A percentile compares a stretch with the other conserved stretches of the same genome.
phyloP scores from a whole-genome alignment of 2,329 filamentous ascomycete species.

The Scedosporium dehoogii region DNA sequence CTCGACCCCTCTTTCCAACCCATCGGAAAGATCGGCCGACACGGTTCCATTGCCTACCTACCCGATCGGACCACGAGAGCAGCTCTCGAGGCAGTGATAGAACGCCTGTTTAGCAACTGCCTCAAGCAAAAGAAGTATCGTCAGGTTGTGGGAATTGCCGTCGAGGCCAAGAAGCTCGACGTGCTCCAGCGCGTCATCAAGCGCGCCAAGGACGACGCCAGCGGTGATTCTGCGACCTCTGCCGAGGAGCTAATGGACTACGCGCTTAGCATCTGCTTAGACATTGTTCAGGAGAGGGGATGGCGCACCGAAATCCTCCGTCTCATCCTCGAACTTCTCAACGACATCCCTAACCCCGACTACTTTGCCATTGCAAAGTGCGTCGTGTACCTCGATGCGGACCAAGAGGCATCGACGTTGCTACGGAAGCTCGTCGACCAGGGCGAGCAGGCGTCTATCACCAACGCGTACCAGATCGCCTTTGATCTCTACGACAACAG shows the following conservation, averaged over 20 bases:
- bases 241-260: constrained; percentile 96
- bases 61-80: constrained; percentile 62
- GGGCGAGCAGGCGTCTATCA: constrained; percentile 66
- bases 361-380: constrained; percentile 98
- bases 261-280: constrained; percentile 91
- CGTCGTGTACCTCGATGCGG: constrained; percentile 88
- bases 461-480: constrained; percentile 91
- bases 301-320: constrained; percentile 77
- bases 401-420: constrained; percentile 82
- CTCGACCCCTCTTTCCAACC: constrained; percentile 49
- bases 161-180: constrained; percentile 87
- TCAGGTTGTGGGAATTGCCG: constrained; percentile 92
- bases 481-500: constrained; percentile 98
- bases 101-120: constrained; percentile 85
- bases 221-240: constrained; percentile 36
- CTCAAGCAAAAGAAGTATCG: constrained; percentile 78
- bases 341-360: constrained; percentile 83
- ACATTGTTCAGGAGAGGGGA: constrained; percentile 86
- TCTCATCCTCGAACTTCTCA: constrained; percentile 89
- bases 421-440: constrained; percentile 72
- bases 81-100: constrained; percentile 73
- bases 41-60: constrained; percentile 54
- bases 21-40: constrained; percentile 40
- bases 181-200: constrained; percentile 81
- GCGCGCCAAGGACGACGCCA: constrained; percentile 76